These are phyloP conservation scores for Acanthamoeba culbertsoni DNA, from an alignment of 208 protist genomes.

Conservation along the genomic window DNA sequence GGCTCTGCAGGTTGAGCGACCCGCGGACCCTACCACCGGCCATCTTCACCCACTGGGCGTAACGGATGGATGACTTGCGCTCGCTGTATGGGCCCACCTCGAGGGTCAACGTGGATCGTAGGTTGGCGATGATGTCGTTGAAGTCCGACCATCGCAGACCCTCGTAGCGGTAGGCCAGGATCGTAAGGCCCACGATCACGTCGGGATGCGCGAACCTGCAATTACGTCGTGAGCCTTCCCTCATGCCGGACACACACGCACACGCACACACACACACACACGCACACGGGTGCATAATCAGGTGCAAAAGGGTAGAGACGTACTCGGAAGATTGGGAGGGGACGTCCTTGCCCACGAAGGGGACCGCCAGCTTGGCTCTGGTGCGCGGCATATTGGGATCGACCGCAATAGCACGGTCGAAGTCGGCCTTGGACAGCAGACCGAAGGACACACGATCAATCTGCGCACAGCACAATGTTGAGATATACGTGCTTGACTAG, in stretches of 20 bases:
- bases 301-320: not conserved
- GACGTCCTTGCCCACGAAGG: constrained; percentile 95
- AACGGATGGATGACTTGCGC: constrained; percentile 86
- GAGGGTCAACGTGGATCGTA: constrained; percentile 88
- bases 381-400: constrained; percentile 86
- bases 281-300: not conserved
- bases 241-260: too few species aligned
- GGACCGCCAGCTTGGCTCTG: constrained; percentile 89
- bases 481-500: too few species aligned
- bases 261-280: too few species aligned
- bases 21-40: constrained; percentile 70
- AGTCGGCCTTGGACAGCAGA: constrained; percentile 85
- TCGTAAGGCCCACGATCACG: constrained; percentile 91
- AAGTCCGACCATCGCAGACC: constrained; percentile 88
- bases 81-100: constrained; percentile 89
- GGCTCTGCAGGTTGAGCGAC: not conserved
- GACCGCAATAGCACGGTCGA: constrained; percentile 67
- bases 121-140: constrained; percentile 83
- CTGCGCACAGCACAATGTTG: constrained; percentile 60
- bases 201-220: constrained; percentile 91
- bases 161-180: constrained; percentile 92
- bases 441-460: constrained; percentile 94
- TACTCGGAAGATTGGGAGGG: constrained; percentile 90
- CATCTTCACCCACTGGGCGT: constrained; percentile 86
- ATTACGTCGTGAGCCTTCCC: not conserved